phyloP scores from a whole-genome alignment of 2,329 filamentous ascomycete genomes.

The Arthrobotrys pseudoclavata region DNA sequence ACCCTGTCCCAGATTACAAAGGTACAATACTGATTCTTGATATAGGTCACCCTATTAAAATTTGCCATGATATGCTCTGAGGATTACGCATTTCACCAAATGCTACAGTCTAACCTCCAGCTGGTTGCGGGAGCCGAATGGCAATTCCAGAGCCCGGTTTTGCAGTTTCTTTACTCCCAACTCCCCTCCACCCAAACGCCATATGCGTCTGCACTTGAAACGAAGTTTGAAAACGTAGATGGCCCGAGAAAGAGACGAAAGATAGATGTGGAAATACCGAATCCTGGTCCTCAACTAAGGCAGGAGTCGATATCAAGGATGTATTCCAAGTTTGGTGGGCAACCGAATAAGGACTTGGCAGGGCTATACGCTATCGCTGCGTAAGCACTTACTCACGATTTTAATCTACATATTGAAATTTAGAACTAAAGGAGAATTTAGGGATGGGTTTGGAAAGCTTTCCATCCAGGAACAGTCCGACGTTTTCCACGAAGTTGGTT shows the following conservation, averaged over 20 bases:
- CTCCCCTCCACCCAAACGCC: constrained; percentile 7
- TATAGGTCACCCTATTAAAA: constrained; percentile 46
- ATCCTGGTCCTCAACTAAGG: not conserved
- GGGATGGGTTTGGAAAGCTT: constrained; percentile 52
- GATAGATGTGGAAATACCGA: not conserved
- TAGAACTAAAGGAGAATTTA: constrained; percentile 15
- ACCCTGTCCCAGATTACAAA: not conserved
- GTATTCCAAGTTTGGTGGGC: constrained; percentile 44
- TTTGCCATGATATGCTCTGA: constrained; percentile 54
- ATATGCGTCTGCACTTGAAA: not conserved
- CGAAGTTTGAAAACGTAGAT: constrained; percentile 1
- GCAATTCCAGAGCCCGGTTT: constrained; percentile 48
- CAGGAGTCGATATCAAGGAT: constrained; percentile 37
- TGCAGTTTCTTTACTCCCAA: constrained; percentile 36
- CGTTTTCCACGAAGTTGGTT: constrained; percentile 40
- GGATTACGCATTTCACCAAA: constrained; percentile 51
- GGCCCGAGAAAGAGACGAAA: constrained; percentile 55
- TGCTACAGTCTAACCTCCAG: constrained; percentile 45
- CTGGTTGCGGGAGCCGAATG: constrained; percentile 32
- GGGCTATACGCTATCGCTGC: constrained; percentile 41
- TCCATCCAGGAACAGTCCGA: constrained; percentile 48
- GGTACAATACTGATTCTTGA: not conserved
- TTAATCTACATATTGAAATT: not conserved
- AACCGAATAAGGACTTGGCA: constrained; percentile 24
- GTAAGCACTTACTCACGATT: constrained; percentile 17